phyloP scores from a whole-genome alignment of 768 basidiomycete species.

The Mycena kentingensis region DNA sequence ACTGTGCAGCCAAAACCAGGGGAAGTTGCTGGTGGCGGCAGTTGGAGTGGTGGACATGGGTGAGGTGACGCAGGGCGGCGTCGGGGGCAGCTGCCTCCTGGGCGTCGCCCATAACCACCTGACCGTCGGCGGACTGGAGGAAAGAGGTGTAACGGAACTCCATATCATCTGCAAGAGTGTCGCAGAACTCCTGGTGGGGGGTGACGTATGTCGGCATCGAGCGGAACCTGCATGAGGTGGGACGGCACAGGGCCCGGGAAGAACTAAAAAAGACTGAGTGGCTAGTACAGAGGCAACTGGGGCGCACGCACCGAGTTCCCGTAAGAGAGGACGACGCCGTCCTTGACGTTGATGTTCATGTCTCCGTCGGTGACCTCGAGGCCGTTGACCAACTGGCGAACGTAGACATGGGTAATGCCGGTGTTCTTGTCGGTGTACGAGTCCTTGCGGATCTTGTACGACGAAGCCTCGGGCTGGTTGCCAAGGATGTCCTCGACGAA shows the following conservation, averaged over 20 bases:
- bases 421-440: constrained; percentile 87
- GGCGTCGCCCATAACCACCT: constrained; percentile 37
- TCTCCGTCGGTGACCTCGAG: constrained; percentile 89
- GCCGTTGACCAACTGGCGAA: constrained; percentile 81
- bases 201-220: constrained; percentile 38
- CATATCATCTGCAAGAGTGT: constrained; percentile 41
- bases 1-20: constrained; percentile 33
- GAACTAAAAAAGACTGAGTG: constrained; percentile 51
- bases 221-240: constrained; percentile 30
- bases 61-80: constrained; percentile 35
- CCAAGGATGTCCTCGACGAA: constrained; percentile 58
- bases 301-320: constrained; percentile 83
- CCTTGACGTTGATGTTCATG: constrained; percentile 90
- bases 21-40: constrained; percentile 53
- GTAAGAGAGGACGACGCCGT: constrained; percentile 80
- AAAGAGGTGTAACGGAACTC: constrained; percentile 32
- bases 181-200: constrained; percentile 60
- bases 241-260: constrained; percentile 62
- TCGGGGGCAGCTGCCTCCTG: constrained; percentile 17
- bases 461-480: constrained; percentile 39
- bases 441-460: constrained; percentile 71
- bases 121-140: constrained; percentile 32
- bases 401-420: constrained; percentile 88
- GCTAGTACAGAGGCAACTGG: too few relatives aligned
- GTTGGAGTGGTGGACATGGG: constrained; percentile 55